These are phyloP conservation scores for Earliella scabrosa DNA, from an alignment of 1,284 basidiomycete species.

Conservation along the genomic window DNA sequence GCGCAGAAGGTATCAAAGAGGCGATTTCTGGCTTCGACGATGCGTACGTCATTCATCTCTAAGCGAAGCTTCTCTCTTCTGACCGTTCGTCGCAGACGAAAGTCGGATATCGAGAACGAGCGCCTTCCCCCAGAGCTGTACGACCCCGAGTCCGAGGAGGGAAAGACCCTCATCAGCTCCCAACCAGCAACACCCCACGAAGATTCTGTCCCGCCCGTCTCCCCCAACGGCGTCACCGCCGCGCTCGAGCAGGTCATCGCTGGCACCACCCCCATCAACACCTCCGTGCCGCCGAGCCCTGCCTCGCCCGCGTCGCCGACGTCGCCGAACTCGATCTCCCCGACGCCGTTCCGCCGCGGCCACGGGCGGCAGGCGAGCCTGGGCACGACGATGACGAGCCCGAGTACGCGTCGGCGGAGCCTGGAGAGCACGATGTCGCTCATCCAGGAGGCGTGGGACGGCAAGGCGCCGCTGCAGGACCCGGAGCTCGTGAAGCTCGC, in stretches of 20 bases:
- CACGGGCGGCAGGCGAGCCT: slow-evolving; percentile 89
- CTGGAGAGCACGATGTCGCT: slow-evolving; percentile 96
- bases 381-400: slow-evolving; percentile 96
- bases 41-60: slow-evolving; percentile 73
- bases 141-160: slow-evolving; percentile 83
- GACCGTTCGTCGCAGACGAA: slow-evolving; percentile 72
- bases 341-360: slow-evolving; percentile 68
- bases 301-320: slow-evolving; percentile 41
- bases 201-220: slow-evolving; percentile 46
- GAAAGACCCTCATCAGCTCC: slow-evolving; percentile 61
- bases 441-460: slow-evolving; percentile 87
- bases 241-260: slow-evolving; percentile 54
- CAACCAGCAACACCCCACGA: slow-evolving; percentile 55
- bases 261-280: slow-evolving; percentile 28
- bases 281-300: slow-evolving; percentile 27
- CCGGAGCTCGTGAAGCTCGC: slow-evolving; percentile 40
- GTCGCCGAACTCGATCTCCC: slow-evolving; percentile 41
- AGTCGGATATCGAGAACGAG: slow-evolving; percentile 99
- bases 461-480: slow-evolving; percentile 31
- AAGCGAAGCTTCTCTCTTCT: too few species aligned
- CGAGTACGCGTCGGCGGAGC: slow-evolving; percentile 90
- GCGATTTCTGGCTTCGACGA: slow-evolving; percentile 95
- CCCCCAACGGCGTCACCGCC: slow-evolving; percentile 57
- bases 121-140: slow-evolving; percentile 94
- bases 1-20: slow-evolving; percentile 95